phyloP scores from a whole-genome alignment of 2,329 filamentous ascomycete genomes.

The Calonectria hawksworthii region DNA sequence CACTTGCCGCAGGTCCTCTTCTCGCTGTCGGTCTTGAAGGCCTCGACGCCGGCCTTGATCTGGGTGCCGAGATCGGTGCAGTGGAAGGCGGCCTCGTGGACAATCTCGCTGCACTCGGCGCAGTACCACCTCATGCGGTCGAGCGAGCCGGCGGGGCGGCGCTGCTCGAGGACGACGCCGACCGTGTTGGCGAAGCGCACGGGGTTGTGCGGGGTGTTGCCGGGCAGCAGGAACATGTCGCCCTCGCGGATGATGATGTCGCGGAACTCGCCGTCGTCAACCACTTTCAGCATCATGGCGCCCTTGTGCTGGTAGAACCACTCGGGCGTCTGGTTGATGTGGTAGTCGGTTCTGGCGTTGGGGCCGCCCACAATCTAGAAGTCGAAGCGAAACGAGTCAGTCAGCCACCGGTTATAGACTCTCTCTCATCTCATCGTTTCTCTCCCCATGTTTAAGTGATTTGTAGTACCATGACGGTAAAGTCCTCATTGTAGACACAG shows the following conservation, averaged over 20 bases:
- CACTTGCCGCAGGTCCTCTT: constrained; percentile 84
- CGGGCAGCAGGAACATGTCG: constrained; percentile 91
- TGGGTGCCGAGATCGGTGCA: constrained; percentile 93
- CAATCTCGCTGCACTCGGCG: constrained; percentile 74
- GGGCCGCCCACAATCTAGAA: constrained; percentile 89
- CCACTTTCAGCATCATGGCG: constrained; percentile 92
- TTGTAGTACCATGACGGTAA: constrained; percentile 80
- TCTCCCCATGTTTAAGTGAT: not conserved
- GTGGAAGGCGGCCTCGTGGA: constrained; percentile 89
- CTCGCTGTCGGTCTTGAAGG: constrained; percentile 77
- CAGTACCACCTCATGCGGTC: constrained; percentile 96
- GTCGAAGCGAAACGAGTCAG: constrained; percentile 8
- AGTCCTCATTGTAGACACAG: constrained; percentile 89
- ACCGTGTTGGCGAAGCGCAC: constrained; percentile 94
- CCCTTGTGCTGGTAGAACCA: constrained; percentile 99
- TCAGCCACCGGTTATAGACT: not conserved
- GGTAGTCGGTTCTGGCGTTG: constrained; percentile 96
- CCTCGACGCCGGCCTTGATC: constrained; percentile 91
- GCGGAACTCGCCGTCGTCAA: constrained; percentile 79
- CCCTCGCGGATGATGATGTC: constrained; percentile 94
- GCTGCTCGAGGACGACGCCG: constrained; percentile 93
- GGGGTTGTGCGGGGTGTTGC: constrained; percentile 97
- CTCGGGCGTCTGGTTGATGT: constrained; percentile 96
- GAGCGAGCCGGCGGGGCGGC: constrained; percentile 75
- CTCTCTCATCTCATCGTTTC: not conserved